Evolutionary conservation across 192 early-diverging fungal genomes (phyloP), one percentile per base, ranked within the genome.

Genomic region (Mortierella claussenii): DNA sequence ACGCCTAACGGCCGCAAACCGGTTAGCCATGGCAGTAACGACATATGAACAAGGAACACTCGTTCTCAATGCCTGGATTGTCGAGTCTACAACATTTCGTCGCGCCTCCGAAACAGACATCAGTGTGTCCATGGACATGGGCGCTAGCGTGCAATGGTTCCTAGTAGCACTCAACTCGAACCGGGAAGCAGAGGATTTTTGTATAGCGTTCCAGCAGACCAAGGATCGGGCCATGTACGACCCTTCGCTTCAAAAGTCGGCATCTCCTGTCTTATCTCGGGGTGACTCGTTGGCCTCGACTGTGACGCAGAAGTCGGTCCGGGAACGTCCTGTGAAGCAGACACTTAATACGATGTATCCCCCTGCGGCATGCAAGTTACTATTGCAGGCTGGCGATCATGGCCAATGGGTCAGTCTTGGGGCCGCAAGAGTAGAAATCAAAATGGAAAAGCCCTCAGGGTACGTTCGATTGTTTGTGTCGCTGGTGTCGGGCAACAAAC

Each of bases 61-160:
- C 63, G 79, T 83, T 42, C 64, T 88, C 59, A 88, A 86, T 37
- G 81, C 86, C 18, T 88, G 86, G 86, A 73, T 88, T 47, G 61
- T 78, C 23, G 64, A 68, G 9, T 79, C 68, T 12, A 88, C 80
- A 0, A 73, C 75, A 3, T 73, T 83, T 49, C 60, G 79, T 1
- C 78, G 69, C 24, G 81, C 83, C 8, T 80, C 81, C 10, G 55
- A 80, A 44, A 86, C 81, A 3, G 81, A 83, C 23, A 40, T 88
- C 21, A 84, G 69, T 33, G 66, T 88, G 28, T 80, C 82, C 15
- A 60, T 85, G 55, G 80, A 80, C 53, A 84, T 84, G 78, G 83
- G 73, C 21, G 52, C 56, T 1, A 74, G 66, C 33, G 80, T 79
- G 47, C 83, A 86, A 33, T 83, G 80, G 55, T 88, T 84, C 51